Percentiles rank a stretch among this genome's conserved stretches.
phyloP scores from a whole-genome alignment of 208 protist genomes.

The Wallacemonas rigidus region DNA sequence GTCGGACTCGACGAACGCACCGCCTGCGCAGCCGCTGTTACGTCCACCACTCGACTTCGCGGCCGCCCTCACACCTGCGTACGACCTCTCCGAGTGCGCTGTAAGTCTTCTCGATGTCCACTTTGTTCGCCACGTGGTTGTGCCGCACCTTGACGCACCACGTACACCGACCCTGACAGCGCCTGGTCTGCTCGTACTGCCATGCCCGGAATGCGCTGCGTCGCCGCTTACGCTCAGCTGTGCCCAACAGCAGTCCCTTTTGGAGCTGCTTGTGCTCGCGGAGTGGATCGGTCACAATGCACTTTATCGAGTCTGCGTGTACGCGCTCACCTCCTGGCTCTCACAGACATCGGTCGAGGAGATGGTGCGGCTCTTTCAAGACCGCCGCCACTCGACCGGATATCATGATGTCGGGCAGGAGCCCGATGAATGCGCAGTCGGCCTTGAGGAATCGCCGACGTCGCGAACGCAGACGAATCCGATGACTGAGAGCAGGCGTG shows the following conservation, averaged over 20 bases:
- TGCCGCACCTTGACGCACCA: background rate
- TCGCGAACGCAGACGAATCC: too few species aligned
- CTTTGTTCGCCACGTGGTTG: background rate
- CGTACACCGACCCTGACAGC: too few species aligned
- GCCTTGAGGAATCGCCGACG: too few species aligned
- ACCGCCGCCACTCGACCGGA: background rate
- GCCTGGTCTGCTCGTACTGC: too few species aligned
- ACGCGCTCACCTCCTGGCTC: slow-evolving; percentile 60
- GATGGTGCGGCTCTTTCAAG: slow-evolving; percentile 34
- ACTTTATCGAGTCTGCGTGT: slow-evolving; percentile 41
- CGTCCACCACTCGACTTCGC: background rate
- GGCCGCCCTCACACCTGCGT: slow-evolving; percentile 1
- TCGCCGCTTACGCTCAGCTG: background rate
- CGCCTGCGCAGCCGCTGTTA: background rate
- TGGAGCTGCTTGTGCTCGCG: slow-evolving; percentile 60
- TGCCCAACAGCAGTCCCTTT: slow-evolving; percentile 39
- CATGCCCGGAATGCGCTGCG: background rate
- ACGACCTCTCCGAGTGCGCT: background rate
- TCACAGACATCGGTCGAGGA: slow-evolving; percentile 57
- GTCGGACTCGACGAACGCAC: background rate
- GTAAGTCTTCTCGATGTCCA: background rate
- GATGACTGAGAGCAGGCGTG: too few species aligned
- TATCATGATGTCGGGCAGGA: background rate
- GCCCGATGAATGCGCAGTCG: too few species aligned
- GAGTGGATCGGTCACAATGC: slow-evolving; percentile 56